A percentile compares a stretch with the other conserved stretches of the same genome.
phyloP scores from a whole-genome alignment of 2,329 filamentous ascomycete species.

The Amauroascus niger region DNA sequence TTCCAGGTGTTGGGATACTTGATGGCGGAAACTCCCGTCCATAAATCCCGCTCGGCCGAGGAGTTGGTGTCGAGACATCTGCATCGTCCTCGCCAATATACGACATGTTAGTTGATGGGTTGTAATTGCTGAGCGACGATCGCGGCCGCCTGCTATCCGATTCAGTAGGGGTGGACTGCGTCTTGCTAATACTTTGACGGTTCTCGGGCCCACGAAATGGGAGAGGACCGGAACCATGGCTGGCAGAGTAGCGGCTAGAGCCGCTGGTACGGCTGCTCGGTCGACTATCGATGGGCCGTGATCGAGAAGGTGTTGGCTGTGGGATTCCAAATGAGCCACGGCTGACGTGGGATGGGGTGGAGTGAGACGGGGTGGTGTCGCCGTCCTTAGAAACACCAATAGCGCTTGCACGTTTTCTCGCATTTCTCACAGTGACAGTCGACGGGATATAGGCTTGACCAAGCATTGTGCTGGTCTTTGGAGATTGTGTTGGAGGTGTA shows the following conservation, averaged over 20 bases:
- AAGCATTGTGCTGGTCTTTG: conserved; percentile 48
- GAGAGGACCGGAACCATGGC: conserved; percentile 28
- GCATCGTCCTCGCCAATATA: conserved; percentile 48
- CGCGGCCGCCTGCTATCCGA: conserved; percentile 51
- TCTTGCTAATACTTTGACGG: conserved; percentile 54
- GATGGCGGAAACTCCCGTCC: conserved; percentile 29
- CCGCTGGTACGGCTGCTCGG: conserved; percentile 63
- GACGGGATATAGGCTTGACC: conserved; percentile 43
- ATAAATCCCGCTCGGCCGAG: conserved; percentile 33
- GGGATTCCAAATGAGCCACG: conserved; percentile 42
- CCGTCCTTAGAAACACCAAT: conserved; percentile 33
- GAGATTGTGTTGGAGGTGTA: conserved; percentile 73
- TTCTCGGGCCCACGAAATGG: conserved; percentile 50
- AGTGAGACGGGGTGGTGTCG: conserved; percentile 30
- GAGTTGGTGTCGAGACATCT: conserved; percentile 38
- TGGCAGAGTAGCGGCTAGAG: conserved; percentile 39
- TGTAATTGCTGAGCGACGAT: conserved; percentile 58
- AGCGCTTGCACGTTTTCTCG: conserved; percentile 35
- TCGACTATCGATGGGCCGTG: conserved; percentile 45
- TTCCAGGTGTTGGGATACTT: conserved; percentile 42
- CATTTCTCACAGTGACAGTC: conserved; percentile 47
- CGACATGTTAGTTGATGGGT: conserved; percentile 50
- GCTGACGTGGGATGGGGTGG: conserved; percentile 28
- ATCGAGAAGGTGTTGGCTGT: conserved; percentile 15
- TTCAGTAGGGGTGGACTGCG: conserved; percentile 43